Base-by-base conservation (phyloP, 2,329 filamentous ascomycete genomes). In the Akanthomyces lecanii region DNA sequence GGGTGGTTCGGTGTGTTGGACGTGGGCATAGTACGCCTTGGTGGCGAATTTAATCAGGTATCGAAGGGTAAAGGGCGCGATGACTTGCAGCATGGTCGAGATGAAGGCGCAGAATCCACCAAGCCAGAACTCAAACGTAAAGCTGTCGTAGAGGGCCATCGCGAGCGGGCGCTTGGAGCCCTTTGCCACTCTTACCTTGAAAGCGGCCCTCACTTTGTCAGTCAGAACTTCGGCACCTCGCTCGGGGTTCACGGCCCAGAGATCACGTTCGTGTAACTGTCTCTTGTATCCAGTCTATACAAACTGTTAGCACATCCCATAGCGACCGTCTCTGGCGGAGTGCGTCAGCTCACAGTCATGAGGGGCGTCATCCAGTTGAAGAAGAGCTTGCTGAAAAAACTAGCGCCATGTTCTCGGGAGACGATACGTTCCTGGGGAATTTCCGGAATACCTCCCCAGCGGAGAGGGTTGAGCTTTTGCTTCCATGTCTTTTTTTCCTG, bases 341-440 rank as follows among this genome's bases (percentile, higher is more conserved):
- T 64, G 52, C 63, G 16, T 16, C 51, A 55, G 79, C 84, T 77
- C 74, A 89, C 88, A 66, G 77, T 82, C 93, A 98, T 98, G 62
- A 98, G 72, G 1, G 91, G 88, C 0, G 87, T 86, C 82, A 97
- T 94, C 94, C 94, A 98, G 73, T 92, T 86, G 72, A 97, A 98
- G 4, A 89, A 89, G 25, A 96, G 73, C 63, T 81, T 73, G 76
- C 91, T 96, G 66, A 95, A 83, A 70, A 92, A 88, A 2, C 83
- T 78, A 5, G 93, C 93, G 4, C 78, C 81, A 72, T 91, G 81
- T 76, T 97, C 93, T 65, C 83, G 84, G 6, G 86, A 92, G 0
- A 80, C 73, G 7, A 68, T 69, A 62, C 80, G 79, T 68, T 81
- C 79, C 54, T 81, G 75, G 44, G 87, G 86, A 0, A 88, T 77